Conservation (phyloP, 208 protist genomes). For the Naegleria gruberi region DNA sequence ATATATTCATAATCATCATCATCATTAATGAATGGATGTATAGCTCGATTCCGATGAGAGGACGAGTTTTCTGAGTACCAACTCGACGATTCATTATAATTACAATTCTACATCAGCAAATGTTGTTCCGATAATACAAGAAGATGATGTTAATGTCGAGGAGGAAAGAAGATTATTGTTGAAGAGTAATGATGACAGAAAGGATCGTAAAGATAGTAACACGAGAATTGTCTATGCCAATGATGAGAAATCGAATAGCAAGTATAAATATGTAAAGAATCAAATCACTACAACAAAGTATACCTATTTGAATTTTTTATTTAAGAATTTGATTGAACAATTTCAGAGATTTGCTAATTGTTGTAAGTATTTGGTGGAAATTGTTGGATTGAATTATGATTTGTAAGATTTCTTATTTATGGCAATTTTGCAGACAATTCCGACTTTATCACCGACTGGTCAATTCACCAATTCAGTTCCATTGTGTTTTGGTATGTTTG, state of each 20-base stretch:
- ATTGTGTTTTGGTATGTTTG: neutral
- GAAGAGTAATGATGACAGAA: too few species aligned
- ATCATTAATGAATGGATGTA: too few species aligned
- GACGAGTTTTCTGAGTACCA: too few species aligned
- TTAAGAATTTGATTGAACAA: conserved; percentile 43
- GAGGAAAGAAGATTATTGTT: too few species aligned
- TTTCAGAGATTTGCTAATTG: conserved; percentile 40
- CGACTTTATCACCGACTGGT: conserved; percentile 39
- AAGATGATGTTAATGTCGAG: too few species aligned
- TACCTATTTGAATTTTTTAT: conserved; percentile 23
- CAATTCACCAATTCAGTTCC: conserved; percentile 31
- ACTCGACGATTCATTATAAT: too few species aligned
- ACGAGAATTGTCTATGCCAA: neutral
- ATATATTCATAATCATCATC: too few species aligned
- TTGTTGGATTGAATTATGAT: neutral
- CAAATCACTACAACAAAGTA: neutral
- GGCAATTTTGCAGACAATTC: conserved; percentile 7
- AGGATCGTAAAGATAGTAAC: too few species aligned
- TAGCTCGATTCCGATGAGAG: too few species aligned
- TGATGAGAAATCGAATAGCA: neutral
- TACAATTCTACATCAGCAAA: too few species aligned
- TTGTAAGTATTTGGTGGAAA: conserved; percentile 24
- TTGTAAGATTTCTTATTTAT: neutral
- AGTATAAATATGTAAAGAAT: neutral
- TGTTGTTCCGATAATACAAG: too few species aligned